Evolutionary conservation across 1,284 basidiomycete genomes (phyloP), one percentile per base, ranked within the genome.

Genomic region (Apiotrichum brassicae): DNA sequence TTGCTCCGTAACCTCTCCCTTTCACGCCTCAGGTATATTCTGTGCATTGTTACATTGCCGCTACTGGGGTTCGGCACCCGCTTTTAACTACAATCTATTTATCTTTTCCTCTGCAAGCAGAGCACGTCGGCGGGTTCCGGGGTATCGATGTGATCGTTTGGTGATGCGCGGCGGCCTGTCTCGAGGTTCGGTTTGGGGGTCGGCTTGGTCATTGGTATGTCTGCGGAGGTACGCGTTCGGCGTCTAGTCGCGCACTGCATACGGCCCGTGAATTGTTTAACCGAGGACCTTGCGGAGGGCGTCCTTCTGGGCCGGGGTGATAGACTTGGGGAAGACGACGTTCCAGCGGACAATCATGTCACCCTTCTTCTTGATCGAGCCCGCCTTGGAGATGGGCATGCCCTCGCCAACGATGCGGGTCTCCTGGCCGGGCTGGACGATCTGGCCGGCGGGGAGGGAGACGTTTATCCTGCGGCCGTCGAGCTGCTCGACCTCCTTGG

Each of bases 311-410:
- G 78, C 71, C 4, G 79, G 68, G 6, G 85, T 85, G 51, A 95
- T 65, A 30, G 80, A 76, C 35, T 82, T 79, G 1, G 92, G 92
- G 80, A 95, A 94, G 26, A 81, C 76, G 23, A 94, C 79, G 47
- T 92, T 83, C 85, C 88, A 89, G 54, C 79, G 80, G 43, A 94
- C 79, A 41, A 87, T 76, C 46, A 95, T 70, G 73, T 95, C 87
- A 1, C 92, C 92, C 73, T 86, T 87, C 60, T 77, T 81, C 75
- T 80, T 81, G 47, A 76, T 75, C 42, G 76, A 77, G n/a, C 82
- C 83, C 48, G 84, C 84, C 71, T 87, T 90, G 51, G 88, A 79
- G 35, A 91, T 82, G 2, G 91, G 90, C 91, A 95, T 94, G 13
- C 92, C 93, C 71, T 93, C 87, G 2, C 82, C 85, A 3, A 75